Evolutionary conservation across 139 green algal species (phyloP).

Genomic region (Pleodorina starrii): DNA sequence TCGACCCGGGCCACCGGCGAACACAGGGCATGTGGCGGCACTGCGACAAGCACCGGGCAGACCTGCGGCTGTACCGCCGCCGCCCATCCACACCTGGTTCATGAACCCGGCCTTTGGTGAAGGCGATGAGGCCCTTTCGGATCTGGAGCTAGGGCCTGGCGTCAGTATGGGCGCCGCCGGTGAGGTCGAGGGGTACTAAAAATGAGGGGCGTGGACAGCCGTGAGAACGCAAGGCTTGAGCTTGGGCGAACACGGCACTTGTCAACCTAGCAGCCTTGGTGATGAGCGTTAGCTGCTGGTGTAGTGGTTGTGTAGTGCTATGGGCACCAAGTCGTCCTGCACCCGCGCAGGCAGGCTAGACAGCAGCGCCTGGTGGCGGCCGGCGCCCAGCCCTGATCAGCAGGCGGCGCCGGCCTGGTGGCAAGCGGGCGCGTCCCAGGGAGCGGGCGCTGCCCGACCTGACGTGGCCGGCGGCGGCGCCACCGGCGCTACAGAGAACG

Average conservation of each 20-base stretch:
- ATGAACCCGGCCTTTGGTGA: conserved; percentile 51
- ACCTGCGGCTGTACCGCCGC: neutral
- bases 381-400: neutral
- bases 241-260: too few relatives aligned
- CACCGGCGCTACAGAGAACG: neutral
- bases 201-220: neutral
- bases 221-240: too few relatives aligned
- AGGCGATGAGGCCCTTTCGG: neutral
- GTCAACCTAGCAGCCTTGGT: too few relatives aligned
- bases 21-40: neutral
- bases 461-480: neutral
- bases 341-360: neutral
- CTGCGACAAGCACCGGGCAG: neutral
- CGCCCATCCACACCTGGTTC: conserved; percentile 53
- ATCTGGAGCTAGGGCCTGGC: neutral
- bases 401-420: neutral
- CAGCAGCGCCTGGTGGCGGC: conserved; percentile 29
- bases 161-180: neutral
- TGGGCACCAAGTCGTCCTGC: too few relatives aligned
- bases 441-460: too few relatives aligned
- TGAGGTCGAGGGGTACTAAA: neutral
- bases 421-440: too few relatives aligned
- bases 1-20: neutral
- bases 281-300: too few relatives aligned
- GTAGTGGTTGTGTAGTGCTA: too few relatives aligned